Base-by-base conservation (phyloP, 345 rosid genomes). In the Salix viminalis region DNA sequence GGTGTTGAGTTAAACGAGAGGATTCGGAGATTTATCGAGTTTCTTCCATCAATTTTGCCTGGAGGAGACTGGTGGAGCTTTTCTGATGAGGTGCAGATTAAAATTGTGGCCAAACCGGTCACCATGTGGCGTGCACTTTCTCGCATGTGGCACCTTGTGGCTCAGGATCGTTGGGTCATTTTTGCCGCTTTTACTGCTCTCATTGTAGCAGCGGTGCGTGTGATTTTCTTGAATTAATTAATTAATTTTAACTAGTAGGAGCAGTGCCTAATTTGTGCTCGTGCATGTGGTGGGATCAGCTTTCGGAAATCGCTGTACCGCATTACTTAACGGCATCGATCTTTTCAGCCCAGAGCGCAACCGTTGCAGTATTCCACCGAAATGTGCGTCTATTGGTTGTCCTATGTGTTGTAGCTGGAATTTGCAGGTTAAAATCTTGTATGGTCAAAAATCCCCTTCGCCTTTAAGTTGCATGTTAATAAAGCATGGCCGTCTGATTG, bases 21-120 rank as follows among this genome's bases (percentile, higher is more conserved):
- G 78, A 77, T 91, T 73, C 77, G 85, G 69, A 82, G 82, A 67
- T 89, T 88, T 84, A 58, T 91, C 36, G 83, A 69, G 65, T 85
- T 87, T 65, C 76, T 89, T 21, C 86, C 85, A 24, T 89, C 93
- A 54, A 69, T 93, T 67, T 64, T 93, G 68, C 99, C 98, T 23
- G 98, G 99, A 9, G 98, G 99, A 69, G 86, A 87, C 70, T 93
- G 99, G 98, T 95, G 99, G 98, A 86, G 89, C 67, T 87, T 93
- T 83, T 75, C 92, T 4, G 91, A 90, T 72, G 96, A 91, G 44
- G 88, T 91, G 74, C 94, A 90, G 65, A 28, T 86, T 70, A 89
- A 86, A 67, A 75, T 90, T 60, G 50, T 83, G 70, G 98, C 94
- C 48, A 80, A 93, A 74, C 97, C 99, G 19, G 94, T 95, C 60